Evolutionary conservation across 73 alveolate genomes (phyloP).

Genomic region (Paramecium pentaurelia): DNA sequence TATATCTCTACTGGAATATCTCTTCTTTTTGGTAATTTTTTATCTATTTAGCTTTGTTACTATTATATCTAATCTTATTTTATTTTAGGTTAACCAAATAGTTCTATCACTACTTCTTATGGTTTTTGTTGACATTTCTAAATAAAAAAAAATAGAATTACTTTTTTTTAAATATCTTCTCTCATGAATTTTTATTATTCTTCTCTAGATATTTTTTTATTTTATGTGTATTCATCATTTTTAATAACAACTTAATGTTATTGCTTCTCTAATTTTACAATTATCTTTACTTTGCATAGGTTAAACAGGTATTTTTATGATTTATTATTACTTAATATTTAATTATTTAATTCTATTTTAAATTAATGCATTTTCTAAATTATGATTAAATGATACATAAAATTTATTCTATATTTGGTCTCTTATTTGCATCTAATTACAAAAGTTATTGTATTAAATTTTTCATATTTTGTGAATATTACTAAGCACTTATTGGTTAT

Average conservation of each 20-base stretch:
- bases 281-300: neutral
- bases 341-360: neutral
- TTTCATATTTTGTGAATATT: slow-evolving; percentile 24
- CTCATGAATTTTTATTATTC: neutral
- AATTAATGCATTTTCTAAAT: neutral
- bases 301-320: neutral
- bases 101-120: neutral
- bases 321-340: neutral
- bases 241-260: neutral
- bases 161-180: neutral
- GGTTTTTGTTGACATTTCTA: neutral
- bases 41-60: neutral
- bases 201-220: neutral
- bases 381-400: neutral
- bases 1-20: neutral
- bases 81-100: neutral
- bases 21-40: neutral
- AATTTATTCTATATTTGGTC: slow-evolving; percentile 53
- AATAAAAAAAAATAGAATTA: neutral
- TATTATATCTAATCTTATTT: neutral
- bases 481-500: slow-evolving; percentile 8
- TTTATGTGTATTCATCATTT: neutral
- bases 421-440: slow-evolving; percentile 24
- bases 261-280: neutral
- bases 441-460: neutral